Evolutionary conservation across 139 green algal species (phyloP).

Genomic region (Eudorina sp.): DNA sequence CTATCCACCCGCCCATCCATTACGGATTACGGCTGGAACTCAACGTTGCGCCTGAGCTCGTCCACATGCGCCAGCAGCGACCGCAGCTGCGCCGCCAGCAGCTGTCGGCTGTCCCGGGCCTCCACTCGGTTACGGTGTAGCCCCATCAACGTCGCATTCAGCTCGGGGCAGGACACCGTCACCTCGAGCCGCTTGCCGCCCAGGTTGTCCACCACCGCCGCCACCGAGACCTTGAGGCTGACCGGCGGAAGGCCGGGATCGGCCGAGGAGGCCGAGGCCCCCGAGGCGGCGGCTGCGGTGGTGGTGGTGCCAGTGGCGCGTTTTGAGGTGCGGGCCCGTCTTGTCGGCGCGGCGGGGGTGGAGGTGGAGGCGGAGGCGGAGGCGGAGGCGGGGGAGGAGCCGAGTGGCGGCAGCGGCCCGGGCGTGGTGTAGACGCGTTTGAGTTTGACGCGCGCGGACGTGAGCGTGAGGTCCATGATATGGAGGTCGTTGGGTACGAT

Average conservation of each 20-base stretch:
- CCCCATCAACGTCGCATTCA: slow-evolving; percentile 18
- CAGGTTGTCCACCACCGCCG: slow-evolving; percentile 45
- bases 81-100: slow-evolving; percentile 1
- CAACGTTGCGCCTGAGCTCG: slow-evolving; percentile 3
- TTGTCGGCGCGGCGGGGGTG: background rate
- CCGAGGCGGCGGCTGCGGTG: too few species aligned
- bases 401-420: background rate
- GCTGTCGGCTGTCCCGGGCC: background rate
- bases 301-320: background rate
- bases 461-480: slow-evolving; percentile 42
- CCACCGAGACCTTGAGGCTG: slow-evolving; percentile 23
- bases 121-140: background rate
- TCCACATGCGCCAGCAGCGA: slow-evolving; percentile 22
- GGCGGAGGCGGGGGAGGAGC: background rate
- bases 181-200: slow-evolving; percentile 39
- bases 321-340: background rate
- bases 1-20: background rate
- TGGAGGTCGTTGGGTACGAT: background rate
- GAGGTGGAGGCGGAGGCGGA: background rate
- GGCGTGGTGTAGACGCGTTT: slow-evolving; percentile 31
- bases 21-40: slow-evolving; percentile 29
- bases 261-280: background rate
- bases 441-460: slow-evolving; percentile 40
- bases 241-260: background rate
- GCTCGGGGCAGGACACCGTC: slow-evolving; percentile 8